Base-by-base conservation (phyloP, 2,329 filamentous ascomycete species). In the Sclerotinia sclerotiorum region DNA sequence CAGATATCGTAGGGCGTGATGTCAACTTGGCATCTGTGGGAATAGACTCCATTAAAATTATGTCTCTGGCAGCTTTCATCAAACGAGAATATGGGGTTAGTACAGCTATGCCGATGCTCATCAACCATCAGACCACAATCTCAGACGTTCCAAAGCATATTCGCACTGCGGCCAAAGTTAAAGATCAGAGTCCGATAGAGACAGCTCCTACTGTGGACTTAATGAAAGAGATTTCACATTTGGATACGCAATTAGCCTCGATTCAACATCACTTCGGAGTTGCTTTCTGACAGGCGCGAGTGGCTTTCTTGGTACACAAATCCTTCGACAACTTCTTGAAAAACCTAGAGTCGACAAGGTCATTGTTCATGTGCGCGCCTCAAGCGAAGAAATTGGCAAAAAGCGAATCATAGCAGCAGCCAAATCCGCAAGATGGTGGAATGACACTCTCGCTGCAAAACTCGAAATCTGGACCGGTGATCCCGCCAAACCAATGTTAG, bases 401-500 rank as follows among this genome's bases (percentile, higher is more conserved):
- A 44, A 60, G 39, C 27, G 44, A 1, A 65, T 69, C 21, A 42
- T 57, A 60, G 3, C 46, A 39, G 54, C 61, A 19, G 67, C 67
- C 5, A n/a, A 27, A 24, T 42, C 51, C 10, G 67, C 67, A 7
- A 48, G 56, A 66, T 69, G 67, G 54, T 66, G 61, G 61, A n/a
- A 24, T 19, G 24, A 51, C 5, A 54, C 35, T 10, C 32, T 66
- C 17, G 54, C 64, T 13, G 11, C 67, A 5, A 69, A 69, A 21
- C 65, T 68, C 15, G 58, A 68, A 27, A 39, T 65, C 5, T 69
- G 68, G 65, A 54, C 52, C 55, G 93, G 93, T 67, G 90, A 94
- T 77, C 81, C 97, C 2, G 83, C 87, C 15, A 84, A 91, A 77
- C 87, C 89, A 0, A 84, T 85, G n/a, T 87, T 97, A n/a, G 93